Conservation (phyloP, 2,329 filamentous ascomycete genomes). For the Scedosporium apiospermum region DNA sequence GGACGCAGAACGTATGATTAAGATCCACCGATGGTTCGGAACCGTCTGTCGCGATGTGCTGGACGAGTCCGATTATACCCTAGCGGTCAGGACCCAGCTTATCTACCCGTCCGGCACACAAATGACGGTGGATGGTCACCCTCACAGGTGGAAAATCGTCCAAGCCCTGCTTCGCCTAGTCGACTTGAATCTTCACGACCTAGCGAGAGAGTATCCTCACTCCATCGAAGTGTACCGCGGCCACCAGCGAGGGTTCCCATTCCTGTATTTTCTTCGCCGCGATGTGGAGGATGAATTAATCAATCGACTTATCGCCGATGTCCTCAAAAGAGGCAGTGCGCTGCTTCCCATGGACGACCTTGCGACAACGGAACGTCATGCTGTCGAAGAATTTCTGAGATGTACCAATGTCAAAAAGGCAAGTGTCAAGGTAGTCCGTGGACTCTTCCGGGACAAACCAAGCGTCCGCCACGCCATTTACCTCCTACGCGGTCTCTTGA, state of each 20-base stretch:
- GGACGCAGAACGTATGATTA: slow-evolving; percentile 37
- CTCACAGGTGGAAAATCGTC: slow-evolving; percentile 38
- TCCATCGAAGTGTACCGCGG: slow-evolving; percentile 27
- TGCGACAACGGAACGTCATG: background rate
- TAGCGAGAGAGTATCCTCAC: slow-evolving; percentile 27
- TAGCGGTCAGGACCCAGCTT: slow-evolving; percentile 44
- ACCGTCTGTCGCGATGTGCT: slow-evolving; percentile 46
- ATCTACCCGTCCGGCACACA: slow-evolving; percentile 46
- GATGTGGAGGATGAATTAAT: slow-evolving; percentile 36
- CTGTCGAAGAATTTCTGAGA: background rate
- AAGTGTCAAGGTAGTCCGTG: background rate
- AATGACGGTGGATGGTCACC: slow-evolving; percentile 39
- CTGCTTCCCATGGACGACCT: slow-evolving; percentile 6
- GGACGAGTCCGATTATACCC: slow-evolving; percentile 52
- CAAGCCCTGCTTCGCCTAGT: slow-evolving; percentile 31
- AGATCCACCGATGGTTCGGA: slow-evolving; percentile 40
- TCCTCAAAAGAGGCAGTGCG: slow-evolving; percentile 21
- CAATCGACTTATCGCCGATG: slow-evolving; percentile 26
- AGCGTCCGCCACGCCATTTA: slow-evolving; percentile 24
- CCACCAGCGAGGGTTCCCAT: slow-evolving; percentile 22
- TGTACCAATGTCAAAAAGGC: background rate
- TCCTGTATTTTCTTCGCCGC: slow-evolving; percentile 43
- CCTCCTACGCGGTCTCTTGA: slow-evolving; percentile 53
- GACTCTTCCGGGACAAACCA: background rate
- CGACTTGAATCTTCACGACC: slow-evolving; percentile 21